Conservation (phyloP, 345 rosid genomes). For the Gossypium mustelinum region DNA sequence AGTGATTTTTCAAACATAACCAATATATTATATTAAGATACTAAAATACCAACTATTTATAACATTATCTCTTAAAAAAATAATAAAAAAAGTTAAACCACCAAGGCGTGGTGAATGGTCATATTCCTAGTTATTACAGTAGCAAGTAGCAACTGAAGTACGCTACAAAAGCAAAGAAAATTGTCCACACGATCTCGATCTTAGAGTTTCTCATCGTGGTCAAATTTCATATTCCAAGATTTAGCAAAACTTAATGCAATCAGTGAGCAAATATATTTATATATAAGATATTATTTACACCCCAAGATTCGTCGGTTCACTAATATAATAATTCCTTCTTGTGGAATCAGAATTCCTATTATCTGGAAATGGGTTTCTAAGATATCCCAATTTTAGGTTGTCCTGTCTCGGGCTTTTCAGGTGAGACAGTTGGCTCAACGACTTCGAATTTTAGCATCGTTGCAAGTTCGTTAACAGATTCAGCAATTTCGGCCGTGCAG, state of each 20-base stretch:
- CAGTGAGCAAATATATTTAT: neutral
- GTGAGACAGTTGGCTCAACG: conserved; percentile 26
- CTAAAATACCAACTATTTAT: too few relatives aligned
- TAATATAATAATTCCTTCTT: neutral
- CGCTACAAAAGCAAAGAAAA: too few relatives aligned
- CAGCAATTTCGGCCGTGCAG: conserved; percentile 44
- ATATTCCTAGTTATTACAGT: too few relatives aligned
- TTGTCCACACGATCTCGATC: too few relatives aligned
- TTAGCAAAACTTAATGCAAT: neutral
- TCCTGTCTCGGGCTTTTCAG: conserved; percentile 23
- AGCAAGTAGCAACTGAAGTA: too few relatives aligned
- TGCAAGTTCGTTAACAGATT: conserved; percentile 52
- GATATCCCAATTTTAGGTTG: neutral
- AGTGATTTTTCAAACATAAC: too few relatives aligned
- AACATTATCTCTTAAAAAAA: too few relatives aligned
- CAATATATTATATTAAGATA: too few relatives aligned
- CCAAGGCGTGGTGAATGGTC: too few relatives aligned
- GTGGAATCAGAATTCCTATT: neutral
- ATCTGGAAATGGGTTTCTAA: neutral
- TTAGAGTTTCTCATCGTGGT: neutral
- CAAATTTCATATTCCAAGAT: neutral
- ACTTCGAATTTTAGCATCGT: conserved; percentile 38
- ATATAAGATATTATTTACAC: neutral
- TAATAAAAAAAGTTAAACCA: too few relatives aligned
- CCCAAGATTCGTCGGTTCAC: neutral